Evolutionary conservation across 1,284 basidiomycete species (phyloP).

Genomic region (Mycocalia duriaeana): DNA sequence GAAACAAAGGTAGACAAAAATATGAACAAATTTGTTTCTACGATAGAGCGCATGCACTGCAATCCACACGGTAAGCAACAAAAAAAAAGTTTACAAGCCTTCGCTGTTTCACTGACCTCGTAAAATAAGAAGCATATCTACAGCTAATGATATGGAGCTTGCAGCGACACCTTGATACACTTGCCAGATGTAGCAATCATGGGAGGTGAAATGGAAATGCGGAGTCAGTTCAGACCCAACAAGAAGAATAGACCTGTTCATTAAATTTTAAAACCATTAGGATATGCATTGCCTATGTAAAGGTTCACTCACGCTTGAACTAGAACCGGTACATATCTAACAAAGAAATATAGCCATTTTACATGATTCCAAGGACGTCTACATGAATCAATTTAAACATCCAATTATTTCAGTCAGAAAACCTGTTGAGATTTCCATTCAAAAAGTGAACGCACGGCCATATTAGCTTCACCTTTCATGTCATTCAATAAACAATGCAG

Average conservation of each 20-base stretch:
- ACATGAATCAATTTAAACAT: not conserved
- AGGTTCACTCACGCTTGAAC: constrained; percentile 31
- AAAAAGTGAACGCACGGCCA: constrained; percentile 34
- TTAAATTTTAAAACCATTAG: constrained; percentile 1
- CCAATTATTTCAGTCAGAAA: too few species aligned
- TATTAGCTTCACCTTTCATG: constrained; percentile 30
- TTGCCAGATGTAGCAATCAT: constrained; percentile 36
- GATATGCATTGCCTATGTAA: not conserved
- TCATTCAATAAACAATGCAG: too few species aligned
- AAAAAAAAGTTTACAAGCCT: too few species aligned
- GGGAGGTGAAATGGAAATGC: constrained; percentile 25
- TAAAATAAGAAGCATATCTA: constrained; percentile 33
- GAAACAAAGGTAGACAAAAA: constrained; percentile 20
- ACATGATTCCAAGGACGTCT: constrained; percentile 28
- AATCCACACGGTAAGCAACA: too few species aligned
- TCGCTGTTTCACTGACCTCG: too few species aligned
- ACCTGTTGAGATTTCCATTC: too few species aligned
- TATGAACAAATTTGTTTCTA: constrained; percentile 18
- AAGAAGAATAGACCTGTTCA: constrained; percentile 29
- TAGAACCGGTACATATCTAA: constrained; percentile 28
- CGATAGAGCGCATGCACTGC: constrained; percentile 31
- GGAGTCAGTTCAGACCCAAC: constrained; percentile 29
- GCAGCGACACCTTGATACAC: constrained; percentile 31
- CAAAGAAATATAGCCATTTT: constrained; percentile 29
- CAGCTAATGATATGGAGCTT: constrained; percentile 19